Conservation (phyloP, 768 basidiomycete species). For the Trametes meyenii region DNA sequence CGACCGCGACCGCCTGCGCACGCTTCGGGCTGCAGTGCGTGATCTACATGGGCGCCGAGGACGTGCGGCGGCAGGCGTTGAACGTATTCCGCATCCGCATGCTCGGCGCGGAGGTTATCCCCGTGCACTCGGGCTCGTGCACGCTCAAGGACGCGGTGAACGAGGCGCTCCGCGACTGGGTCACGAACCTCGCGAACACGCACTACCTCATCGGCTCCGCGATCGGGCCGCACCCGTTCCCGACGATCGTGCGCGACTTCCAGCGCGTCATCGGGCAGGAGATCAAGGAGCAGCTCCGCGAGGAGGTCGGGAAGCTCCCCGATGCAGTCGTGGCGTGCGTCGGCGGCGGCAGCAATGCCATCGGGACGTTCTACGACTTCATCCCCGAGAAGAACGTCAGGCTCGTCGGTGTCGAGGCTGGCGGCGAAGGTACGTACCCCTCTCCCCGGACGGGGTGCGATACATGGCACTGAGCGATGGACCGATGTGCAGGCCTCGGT, state of each 20-base stretch:
- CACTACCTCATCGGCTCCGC: slow-evolving; percentile 98
- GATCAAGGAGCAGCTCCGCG: slow-evolving; percentile 85
- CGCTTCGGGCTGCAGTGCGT: slow-evolving; percentile 94
- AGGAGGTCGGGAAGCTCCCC: slow-evolving; percentile 79
- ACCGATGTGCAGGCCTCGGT: slow-evolving; percentile 59
- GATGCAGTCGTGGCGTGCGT: slow-evolving; percentile 96
- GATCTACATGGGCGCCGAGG: slow-evolving; percentile 98
- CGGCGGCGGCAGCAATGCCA: slow-evolving; percentile 96
- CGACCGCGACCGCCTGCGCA: slow-evolving; percentile 97
- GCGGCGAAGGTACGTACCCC: slow-evolving; percentile 77
- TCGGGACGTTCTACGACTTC: slow-evolving; percentile 97
- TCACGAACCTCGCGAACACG: slow-evolving; percentile 89
- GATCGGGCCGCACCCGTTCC: slow-evolving; percentile 98
- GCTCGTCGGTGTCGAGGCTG: slow-evolving; percentile 94
- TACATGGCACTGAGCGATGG: neutral
- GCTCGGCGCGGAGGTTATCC: slow-evolving; percentile 93
- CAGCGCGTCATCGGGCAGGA: slow-evolving; percentile 94
- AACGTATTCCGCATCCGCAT: slow-evolving; percentile 99
- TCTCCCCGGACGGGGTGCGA: neutral
- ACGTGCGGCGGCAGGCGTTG: slow-evolving; percentile 92
- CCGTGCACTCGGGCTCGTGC: slow-evolving; percentile 90
- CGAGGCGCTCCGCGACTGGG: slow-evolving; percentile 98
- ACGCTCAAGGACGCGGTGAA: slow-evolving; percentile 99
- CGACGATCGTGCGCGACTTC: slow-evolving; percentile 98
- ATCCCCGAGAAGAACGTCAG: slow-evolving; percentile 85